Percentiles rank a stretch among this genome's conserved stretches.
Evolutionary conservation across 176 grass and related monocot species (phyloP).

Genomic region (Metroxylon sagu): DNA sequence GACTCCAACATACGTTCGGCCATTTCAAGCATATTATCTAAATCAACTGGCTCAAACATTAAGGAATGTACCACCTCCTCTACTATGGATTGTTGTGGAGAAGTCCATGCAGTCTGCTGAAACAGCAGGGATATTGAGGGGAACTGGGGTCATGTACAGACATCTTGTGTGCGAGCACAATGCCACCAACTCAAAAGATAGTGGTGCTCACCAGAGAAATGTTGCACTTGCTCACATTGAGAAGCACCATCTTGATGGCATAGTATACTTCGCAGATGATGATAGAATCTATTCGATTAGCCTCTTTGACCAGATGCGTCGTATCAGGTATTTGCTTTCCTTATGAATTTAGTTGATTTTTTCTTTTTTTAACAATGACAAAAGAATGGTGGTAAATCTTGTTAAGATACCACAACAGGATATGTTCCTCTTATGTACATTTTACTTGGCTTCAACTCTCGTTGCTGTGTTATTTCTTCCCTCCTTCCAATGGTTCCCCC

Average conservation of each 20-base stretch:
- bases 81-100: constrained; percentile 92
- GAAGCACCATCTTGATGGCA: constrained; percentile 87
- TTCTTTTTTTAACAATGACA: too few species aligned
- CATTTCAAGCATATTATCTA: constrained; percentile 77
- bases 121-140: constrained; percentile 71
- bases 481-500: too few species aligned
- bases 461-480: too few species aligned
- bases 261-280: constrained; percentile 91
- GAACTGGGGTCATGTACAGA: constrained; percentile 86
- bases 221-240: constrained; percentile 80
- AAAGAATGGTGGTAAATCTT: too few species aligned
- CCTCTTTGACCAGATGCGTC: constrained; percentile 87
- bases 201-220: constrained; percentile 71
- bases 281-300: constrained; percentile 58
- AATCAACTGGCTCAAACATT: constrained; percentile 77
- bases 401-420: too few species aligned
- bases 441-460: too few species aligned
- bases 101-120: constrained; percentile 50
- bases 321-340: constrained; percentile 45
- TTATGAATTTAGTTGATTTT: too few species aligned
- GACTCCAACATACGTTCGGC: constrained; percentile 73
- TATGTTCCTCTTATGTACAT: too few species aligned
- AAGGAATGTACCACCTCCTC: constrained; percentile 55
- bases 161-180: constrained; percentile 84
- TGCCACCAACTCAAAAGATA: constrained; percentile 47